Evolutionary conservation across 352 stramenopile species (phyloP), one percentile per base, ranked within the genome.

Genomic region (Globisporangium viniferum): DNA sequence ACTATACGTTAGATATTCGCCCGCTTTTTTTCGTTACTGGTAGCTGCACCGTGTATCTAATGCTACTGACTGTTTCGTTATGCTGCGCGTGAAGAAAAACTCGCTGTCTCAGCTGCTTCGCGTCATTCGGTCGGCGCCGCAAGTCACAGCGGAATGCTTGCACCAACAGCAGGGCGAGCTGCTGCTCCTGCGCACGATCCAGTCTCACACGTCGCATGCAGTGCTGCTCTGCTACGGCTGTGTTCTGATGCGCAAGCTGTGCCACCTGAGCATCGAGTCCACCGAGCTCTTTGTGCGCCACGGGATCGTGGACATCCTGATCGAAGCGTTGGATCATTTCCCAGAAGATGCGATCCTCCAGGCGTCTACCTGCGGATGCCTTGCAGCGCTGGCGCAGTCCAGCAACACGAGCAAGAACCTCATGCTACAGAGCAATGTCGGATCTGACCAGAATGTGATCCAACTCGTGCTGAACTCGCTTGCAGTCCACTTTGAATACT

Each of bases 191-290:
- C 72, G 80, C 14, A 90, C 75, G 18, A 89, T 92, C 59, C 79
- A 74, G 31, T 73, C 77, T 8, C 82, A 92, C 71, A 54, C 73
- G 0, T 75, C 79, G 1, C 83, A 92, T 39, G 83, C 84, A 6
- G 84, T 92, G n/a, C 62, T 92, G 44, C 75, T 91, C 6, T 92
- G 84, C 61, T 92, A 92, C 39, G 84, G 84, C 20, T 91, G 83
- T 66, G 84, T 92, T 29, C 69, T 92, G 15, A 80, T 91, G 71
- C 84, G 84, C 60, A 92, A 92, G 49, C 70, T 92, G 29, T 92
- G 80, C 58, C 82, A 92, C 59, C 68, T 92, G 10, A 91, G 79
- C 60, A 75, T 89, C 41, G 80, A 92, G 35, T 75, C 81, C 5
- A 82, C 75, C 1, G 78, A 86, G 54, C 72, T 90, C 27, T 90